Evolutionary conservation across 2,329 filamentous ascomycete genomes (phyloP).

Genomic region (Xylariales sp.): DNA sequence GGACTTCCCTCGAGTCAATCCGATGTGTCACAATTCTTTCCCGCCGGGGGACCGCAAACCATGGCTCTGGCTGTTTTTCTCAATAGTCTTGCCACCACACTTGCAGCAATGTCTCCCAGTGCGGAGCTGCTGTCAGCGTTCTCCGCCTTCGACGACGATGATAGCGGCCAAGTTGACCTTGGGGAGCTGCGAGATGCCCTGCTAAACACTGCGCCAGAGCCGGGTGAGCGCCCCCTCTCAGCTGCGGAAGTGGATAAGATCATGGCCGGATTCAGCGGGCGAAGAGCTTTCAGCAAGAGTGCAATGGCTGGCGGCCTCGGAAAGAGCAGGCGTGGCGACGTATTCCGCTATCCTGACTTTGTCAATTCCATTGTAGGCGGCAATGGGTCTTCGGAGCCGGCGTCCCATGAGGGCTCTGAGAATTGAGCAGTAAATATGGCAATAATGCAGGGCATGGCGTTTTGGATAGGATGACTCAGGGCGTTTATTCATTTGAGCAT

Average conservation of each 20-base stretch:
- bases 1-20: constrained; percentile 69
- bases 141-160: constrained; percentile 91
- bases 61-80: constrained; percentile 84
- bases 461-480: too few species aligned
- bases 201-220: constrained; percentile 74
- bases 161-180: constrained; percentile 88
- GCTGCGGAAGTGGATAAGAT: constrained; percentile 79
- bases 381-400: constrained; percentile 23
- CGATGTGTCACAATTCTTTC: constrained; percentile 79
- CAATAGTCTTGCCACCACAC: constrained; percentile 70
- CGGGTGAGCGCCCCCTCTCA: constrained; percentile 60
- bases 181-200: constrained; percentile 78
- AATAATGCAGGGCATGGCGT: too few species aligned
- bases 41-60: constrained; percentile 63
- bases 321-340: constrained; percentile 74
- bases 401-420: constrained; percentile 27
- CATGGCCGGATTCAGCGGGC: constrained; percentile 79
- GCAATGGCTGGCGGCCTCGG: constrained; percentile 42
- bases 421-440: too few species aligned
- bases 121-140: constrained; percentile 85
- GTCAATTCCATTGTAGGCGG: constrained; percentile 65
- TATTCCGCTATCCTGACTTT: constrained; percentile 93
- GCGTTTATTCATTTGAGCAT: too few species aligned
- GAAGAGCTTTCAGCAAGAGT: constrained; percentile 24
- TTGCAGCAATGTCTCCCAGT: constrained; percentile 71